Base-by-base conservation (phyloP, 139 green algal species). In the Nannochloris sp. region DNA sequence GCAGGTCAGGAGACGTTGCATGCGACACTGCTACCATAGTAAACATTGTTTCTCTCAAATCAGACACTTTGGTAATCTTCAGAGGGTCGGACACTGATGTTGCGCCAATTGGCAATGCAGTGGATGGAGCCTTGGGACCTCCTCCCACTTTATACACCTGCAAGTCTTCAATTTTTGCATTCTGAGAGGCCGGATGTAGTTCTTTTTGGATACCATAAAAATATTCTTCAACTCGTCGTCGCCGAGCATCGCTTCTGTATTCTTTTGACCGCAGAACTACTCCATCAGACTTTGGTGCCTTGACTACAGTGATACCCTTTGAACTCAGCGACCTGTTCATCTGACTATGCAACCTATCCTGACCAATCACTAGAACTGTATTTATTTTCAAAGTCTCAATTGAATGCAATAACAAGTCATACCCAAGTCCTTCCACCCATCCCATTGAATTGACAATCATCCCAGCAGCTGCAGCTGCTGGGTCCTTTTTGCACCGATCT, bases 391-490 rank as follows among this genome's bases (percentile, higher is more conserved):
- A 27, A 1, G 44, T 21, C 16, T 72, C 37, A n/a, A 95, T 83
- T 9, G 78, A 70, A 66, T 97, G 80, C 27, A 91, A 61, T 29
- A 97, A 72, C 57, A 97, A 83, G 60, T 96, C 84, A 62, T 95
- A 97, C 4, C 91, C 91, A 11, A 91, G 68, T 21, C 81, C 91
- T 4, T 95, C 85, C 4, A 96, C 66, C 83, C 86, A 97, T 29
- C 92, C 91, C 78, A 96, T 89, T 5, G 88, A 95, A 83, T 97
- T 97, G 61, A 96, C 78, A 15, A 97, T 44, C 50, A 90, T 69
- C 4, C 91, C 91, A 2, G 78, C 67, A 12, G 86, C 83, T 18
- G 66, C 57, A 75, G 66, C 49, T 61, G 18, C 12, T 66, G 60
- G 11, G 27, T 86, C 78, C 18, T 48, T 69, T 10, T 62, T 55